Evolutionary conservation across 139 green algal species (phyloP).

Genomic region (Tetraselmis chui): DNA sequence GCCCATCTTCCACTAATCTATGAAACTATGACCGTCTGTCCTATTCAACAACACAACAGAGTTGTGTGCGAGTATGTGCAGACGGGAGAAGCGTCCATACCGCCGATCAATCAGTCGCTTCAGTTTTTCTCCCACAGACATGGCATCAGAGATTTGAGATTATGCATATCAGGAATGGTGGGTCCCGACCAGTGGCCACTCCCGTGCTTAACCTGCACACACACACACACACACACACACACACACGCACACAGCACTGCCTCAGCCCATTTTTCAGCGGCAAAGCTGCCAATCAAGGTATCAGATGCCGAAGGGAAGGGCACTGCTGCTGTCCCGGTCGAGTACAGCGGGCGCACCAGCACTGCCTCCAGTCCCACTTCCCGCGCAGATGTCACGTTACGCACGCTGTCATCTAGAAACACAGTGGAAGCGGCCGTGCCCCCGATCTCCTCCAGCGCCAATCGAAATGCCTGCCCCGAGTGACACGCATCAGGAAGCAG

Average conservation of each 20-base stretch:
- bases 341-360: neutral
- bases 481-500: neutral
- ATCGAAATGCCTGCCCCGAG: slow-evolving; percentile 29
- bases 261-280: neutral
- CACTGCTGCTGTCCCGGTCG: too few species aligned
- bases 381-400: slow-evolving; percentile 62
- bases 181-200: neutral
- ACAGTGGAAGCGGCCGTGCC: slow-evolving; percentile 28
- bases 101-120: too few species aligned
- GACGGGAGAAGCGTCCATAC: too few species aligned
- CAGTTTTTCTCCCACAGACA: neutral
- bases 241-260: too few species aligned
- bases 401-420: slow-evolving; percentile 71
- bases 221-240: neutral
- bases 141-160: neutral
- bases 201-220: neutral
- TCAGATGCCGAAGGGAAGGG: too few species aligned
- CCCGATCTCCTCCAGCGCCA: slow-evolving; percentile 46
- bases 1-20: too few species aligned
- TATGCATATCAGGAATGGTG: neutral
- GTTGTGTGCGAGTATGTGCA: too few species aligned
- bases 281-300: too few species aligned
- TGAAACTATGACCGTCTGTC: too few species aligned
- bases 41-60: too few species aligned
- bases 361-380: slow-evolving; percentile 28